Conservation (phyloP, 2,329 filamentous ascomycete species). For the Atkinsonella texensis region DNA sequence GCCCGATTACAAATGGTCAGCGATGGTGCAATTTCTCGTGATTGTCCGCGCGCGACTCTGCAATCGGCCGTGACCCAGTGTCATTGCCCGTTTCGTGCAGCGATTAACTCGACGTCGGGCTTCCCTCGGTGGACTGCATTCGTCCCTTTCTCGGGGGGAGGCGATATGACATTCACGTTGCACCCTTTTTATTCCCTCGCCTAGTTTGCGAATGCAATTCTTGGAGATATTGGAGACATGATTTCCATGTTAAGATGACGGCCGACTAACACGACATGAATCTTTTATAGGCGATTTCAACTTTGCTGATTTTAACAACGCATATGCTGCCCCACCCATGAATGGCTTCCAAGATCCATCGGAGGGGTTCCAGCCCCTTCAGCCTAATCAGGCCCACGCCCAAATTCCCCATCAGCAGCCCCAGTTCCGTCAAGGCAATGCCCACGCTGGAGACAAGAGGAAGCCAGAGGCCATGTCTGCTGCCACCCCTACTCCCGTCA, state of each 20-base stretch:
- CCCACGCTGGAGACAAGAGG: conserved; percentile 30
- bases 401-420: conserved; percentile 24
- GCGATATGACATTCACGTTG: neutral
- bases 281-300: conserved; percentile 46
- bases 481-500: conserved; percentile 11
- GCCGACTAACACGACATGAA: conserved; percentile 7
- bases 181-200: neutral
- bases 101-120: neutral
- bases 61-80: neutral
- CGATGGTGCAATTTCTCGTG: conserved; percentile 53
- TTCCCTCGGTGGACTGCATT: neutral
- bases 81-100: neutral
- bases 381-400: conserved; percentile 36
- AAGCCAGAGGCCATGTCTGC: conserved; percentile 30
- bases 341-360: conserved; percentile 24
- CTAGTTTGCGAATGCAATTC: neutral
- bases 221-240: neutral
- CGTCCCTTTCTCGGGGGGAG: neutral
- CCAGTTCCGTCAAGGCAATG: conserved; percentile 19
- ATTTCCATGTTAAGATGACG: neutral
- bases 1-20: conserved; percentile 31
- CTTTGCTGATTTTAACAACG: conserved; percentile 41
- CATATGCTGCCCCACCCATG: conserved; percentile 38
- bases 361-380: conserved; percentile 37
- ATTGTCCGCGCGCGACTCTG: conserved; percentile 22